Conservation (phyloP, 2,329 filamentous ascomycete genomes). For the Hymenoscyphus scutula region DNA sequence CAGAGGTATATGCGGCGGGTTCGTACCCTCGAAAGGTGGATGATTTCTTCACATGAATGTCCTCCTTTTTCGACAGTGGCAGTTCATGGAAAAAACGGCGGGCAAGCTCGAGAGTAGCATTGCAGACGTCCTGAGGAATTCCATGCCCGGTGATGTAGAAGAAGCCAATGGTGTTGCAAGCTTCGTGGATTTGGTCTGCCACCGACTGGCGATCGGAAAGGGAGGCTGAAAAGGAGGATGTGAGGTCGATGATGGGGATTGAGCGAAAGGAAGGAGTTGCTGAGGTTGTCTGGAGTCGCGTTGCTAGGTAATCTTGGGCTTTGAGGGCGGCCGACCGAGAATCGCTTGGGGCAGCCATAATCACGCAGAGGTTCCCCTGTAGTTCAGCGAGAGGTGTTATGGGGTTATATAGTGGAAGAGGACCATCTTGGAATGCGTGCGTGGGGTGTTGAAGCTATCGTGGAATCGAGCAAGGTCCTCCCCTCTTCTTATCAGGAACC, state of each 20-base stretch:
- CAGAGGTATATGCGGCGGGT: slow-evolving; percentile 44
- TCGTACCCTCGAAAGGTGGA: slow-evolving; percentile 50
- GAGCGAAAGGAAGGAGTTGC: slow-evolving; percentile 25
- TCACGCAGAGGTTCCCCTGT: background rate
- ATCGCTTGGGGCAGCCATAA: slow-evolving; percentile 5
- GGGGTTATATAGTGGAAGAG: background rate
- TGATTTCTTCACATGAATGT: slow-evolving; percentile 38
- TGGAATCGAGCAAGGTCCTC: too few species aligned
- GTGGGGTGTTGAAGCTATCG: too few species aligned
- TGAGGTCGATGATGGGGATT: slow-evolving; percentile 35
- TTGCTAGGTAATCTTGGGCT: slow-evolving; percentile 30
- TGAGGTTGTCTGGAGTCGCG: slow-evolving; percentile 23
- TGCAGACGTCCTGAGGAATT: slow-evolving; percentile 42
- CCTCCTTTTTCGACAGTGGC: slow-evolving; percentile 44
- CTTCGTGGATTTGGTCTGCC: slow-evolving; percentile 30
- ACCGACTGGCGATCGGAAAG: slow-evolving; percentile 28
- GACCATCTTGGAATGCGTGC: background rate
- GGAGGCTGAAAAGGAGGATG: slow-evolving; percentile 32
- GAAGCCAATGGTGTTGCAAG: slow-evolving; percentile 33
- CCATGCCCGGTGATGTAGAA: slow-evolving; percentile 46
- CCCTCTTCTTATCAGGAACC: too few species aligned
- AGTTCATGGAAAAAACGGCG: slow-evolving; percentile 48
- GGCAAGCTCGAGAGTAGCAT: slow-evolving; percentile 41
- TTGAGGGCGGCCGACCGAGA: slow-evolving; percentile 29
- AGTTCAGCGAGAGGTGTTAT: background rate